Evolutionary conservation across 1,284 basidiomycete genomes (phyloP), one percentile per base, ranked within the genome.

Genomic region (Pseudozyma pruni): DNA sequence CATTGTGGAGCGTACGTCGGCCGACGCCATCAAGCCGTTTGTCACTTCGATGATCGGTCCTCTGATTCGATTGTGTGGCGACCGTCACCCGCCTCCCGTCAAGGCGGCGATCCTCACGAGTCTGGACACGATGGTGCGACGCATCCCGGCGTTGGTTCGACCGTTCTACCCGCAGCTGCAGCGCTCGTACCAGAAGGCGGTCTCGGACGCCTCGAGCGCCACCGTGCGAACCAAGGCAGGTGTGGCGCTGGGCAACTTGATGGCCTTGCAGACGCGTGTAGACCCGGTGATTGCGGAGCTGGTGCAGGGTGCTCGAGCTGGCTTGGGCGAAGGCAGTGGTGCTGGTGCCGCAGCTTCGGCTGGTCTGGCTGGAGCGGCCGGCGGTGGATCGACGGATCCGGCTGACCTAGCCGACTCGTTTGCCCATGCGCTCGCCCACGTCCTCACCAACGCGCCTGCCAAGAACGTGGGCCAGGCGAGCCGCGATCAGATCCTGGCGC

Each of bases 81-180:
- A 82, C 50, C 72, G 81, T 23, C 81, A 81, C 38, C 66, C 75
- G 19, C 75, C 80, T 5, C 71, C 75, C 4, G 80, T 82, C 62
- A 82, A 82, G 58, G 60, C 72, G 8, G 80, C 80, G 10, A 82
- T 82, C 48, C 42, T 82, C 34, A 56, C 58, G 22, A 67, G 78
- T 38, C 66, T 82, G 50, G 72, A 76, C 31, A 75, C 76, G 31
- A 78, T 78, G 66, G 68, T 82, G 33, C 62, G 58, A n/a, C 69
- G 72, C 91, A 78, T 98, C 19, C 94, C 95, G 0, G 85, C 87
- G 19, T 92, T 96, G 72, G 93, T 97, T 70, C 93, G 93, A 81
- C 94, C 95, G 0, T 98, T 98, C 89, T 97, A 97, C 86, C 96
- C 95, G 2, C 95, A 98, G 81, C 85, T 98, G 33, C 95, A 98